These are phyloP conservation scores for Fusarium mexicanum DNA, from an alignment of 2,329 filamentous ascomycete species.

Conservation along the genomic window DNA sequence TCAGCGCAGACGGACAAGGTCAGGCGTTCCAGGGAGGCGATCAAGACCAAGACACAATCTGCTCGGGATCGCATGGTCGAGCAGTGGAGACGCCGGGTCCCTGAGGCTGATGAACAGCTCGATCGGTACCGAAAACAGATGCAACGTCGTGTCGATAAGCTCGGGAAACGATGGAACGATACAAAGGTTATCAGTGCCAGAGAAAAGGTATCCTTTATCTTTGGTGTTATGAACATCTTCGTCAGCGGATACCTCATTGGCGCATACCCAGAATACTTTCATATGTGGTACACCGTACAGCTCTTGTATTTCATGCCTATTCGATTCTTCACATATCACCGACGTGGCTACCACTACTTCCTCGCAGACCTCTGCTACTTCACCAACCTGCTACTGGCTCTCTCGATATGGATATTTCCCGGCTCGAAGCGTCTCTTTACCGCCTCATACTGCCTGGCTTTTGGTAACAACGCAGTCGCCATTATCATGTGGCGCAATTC, in stretches of 20 bases:
- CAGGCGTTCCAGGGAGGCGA: constrained; percentile 79
- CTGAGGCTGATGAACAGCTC: constrained; percentile 89
- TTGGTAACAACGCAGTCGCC: constrained; percentile 95
- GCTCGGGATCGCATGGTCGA: constrained; percentile 92
- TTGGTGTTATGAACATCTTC: constrained; percentile 96
- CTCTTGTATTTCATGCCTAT: constrained; percentile 97
- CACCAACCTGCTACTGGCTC: constrained; percentile 85
- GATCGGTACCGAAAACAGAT: constrained; percentile 90
- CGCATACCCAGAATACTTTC: constrained; percentile 84
- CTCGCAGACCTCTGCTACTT: constrained; percentile 98
- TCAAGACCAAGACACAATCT: constrained; percentile 78
- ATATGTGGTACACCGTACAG: constrained; percentile 90
- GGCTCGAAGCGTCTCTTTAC: constrained; percentile 91
- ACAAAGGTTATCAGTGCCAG: constrained; percentile 86
- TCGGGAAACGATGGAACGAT: constrained; percentile 88
- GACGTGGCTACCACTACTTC: constrained; percentile 95
- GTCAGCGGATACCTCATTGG: constrained; percentile 95
- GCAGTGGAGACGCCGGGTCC: constrained; percentile 88
- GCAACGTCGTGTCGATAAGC: constrained; percentile 86
- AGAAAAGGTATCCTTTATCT: constrained; percentile 97
- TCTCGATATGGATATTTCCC: constrained; percentile 92
- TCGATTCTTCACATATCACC: constrained; percentile 89
- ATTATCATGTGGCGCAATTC: constrained; percentile 99
- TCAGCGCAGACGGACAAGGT: constrained; percentile 87
- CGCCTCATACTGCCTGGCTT: constrained; percentile 89